phyloP scores from a whole-genome alignment of 2,329 filamentous ascomycete species.

The Fusarium secorum region DNA sequence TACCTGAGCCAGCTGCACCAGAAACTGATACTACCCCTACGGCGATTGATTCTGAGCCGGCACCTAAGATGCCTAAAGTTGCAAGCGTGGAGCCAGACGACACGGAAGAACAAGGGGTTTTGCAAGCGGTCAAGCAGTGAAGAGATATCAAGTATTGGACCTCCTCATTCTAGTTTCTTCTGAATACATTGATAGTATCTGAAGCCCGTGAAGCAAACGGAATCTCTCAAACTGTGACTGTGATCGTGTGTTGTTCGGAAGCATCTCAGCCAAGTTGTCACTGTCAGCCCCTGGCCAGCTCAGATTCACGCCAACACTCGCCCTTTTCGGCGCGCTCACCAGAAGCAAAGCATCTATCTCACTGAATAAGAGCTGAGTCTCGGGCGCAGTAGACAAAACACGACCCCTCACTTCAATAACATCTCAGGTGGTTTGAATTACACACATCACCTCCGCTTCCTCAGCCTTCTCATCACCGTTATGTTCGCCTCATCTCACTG shows the following conservation, averaged over 20 bases:
- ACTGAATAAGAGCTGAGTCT: not conserved
- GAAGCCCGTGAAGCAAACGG: not conserved
- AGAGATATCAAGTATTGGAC: not conserved
- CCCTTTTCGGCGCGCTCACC: not conserved
- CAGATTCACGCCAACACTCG: not conserved
- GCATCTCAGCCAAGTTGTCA: not conserved
- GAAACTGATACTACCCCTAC: not conserved
- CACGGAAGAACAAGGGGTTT: not conserved
- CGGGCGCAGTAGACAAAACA: not conserved
- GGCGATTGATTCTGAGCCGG: not conserved
- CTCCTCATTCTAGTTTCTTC: not conserved
- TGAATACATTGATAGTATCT: too few species aligned
- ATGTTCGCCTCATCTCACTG: not conserved
- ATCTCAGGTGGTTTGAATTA: not conserved
- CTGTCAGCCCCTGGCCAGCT: constrained; percentile 5
- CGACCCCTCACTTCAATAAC: not conserved
- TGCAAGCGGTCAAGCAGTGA: constrained; percentile 4
- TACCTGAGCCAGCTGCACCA: not conserved
- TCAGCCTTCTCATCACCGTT: not conserved
- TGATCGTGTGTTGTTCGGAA: not conserved
- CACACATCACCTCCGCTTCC: not conserved
- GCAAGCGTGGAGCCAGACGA: not conserved
- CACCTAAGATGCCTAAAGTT: not conserved
- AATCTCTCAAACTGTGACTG: too few species aligned
- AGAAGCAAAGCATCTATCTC: not conserved